Conservation (phyloP, 139 green algal genomes). For the Yamagishiella unicocca region DNA sequence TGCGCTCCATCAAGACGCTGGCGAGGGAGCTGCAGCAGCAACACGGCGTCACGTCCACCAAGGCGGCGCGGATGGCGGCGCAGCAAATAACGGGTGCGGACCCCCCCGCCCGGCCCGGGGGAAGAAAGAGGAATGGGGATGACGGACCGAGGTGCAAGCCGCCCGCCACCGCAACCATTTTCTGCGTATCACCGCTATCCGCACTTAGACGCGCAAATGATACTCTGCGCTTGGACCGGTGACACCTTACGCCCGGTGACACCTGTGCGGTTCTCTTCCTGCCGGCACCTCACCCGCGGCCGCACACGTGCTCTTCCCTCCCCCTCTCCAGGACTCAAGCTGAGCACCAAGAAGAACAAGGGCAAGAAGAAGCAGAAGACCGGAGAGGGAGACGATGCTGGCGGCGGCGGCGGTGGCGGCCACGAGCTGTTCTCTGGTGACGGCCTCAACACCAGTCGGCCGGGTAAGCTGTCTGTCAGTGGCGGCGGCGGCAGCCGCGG, state of each 20-base stretch:
- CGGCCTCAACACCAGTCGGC: conserved; percentile 49
- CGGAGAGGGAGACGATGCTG: not conserved
- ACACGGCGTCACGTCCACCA: conserved; percentile 70
- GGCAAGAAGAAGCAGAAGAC: conserved; percentile 46
- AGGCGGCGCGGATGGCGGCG: conserved; percentile 75
- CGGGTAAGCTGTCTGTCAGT: conserved; percentile 42
- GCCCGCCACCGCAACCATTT: no score
- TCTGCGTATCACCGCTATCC: no score
- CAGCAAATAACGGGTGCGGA: conserved; percentile 63
- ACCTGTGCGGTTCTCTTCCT: no score
- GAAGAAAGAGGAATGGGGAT: no score
- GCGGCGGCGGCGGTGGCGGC: conserved; percentile 12
- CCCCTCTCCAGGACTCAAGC: conserved; percentile 42
- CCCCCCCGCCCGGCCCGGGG: no score
- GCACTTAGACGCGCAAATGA: no score
- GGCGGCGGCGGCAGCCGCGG: not conserved
- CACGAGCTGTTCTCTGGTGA: conserved; percentile 64
- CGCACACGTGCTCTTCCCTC: no score
- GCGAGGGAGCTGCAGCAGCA: conserved; percentile 67
- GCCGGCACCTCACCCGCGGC: no score
- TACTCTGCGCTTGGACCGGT: no score
- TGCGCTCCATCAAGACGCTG: conserved; percentile 78
- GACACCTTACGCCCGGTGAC: no score
- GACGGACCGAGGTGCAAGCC: no score
- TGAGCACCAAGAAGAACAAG: conserved; percentile 56